These are phyloP conservation scores for Rhodotorula sp. DNA, from an alignment of 1,284 basidiomycete species.

Conservation along the genomic window DNA sequence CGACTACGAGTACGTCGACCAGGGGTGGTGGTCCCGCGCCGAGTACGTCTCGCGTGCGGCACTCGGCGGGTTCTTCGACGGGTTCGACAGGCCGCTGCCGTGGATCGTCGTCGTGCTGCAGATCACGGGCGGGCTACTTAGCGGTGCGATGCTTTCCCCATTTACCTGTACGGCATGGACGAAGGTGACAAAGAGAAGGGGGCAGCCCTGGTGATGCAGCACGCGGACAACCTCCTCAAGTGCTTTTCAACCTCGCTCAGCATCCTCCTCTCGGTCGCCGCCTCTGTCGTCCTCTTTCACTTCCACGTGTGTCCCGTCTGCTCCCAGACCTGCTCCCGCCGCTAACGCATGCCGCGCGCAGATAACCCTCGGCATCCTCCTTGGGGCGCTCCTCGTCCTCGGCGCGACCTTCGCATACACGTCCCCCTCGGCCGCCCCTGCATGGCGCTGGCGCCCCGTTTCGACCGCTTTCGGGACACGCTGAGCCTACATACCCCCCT, in stretches of 20 bases:
- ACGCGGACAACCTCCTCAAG: slow-evolving; percentile 53
- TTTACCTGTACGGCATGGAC: rapidly evolving
- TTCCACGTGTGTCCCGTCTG: slow-evolving; percentile 24
- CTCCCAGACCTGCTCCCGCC: neutral
- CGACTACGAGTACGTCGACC: slow-evolving; percentile 18
- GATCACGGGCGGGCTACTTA: slow-evolving; percentile 50
- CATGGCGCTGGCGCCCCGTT: slow-evolving; percentile 6
- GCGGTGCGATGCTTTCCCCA: slow-evolving; percentile 44
- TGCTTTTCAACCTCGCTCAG: slow-evolving; percentile 51
- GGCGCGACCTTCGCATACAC: slow-evolving; percentile 32
- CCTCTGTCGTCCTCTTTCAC: slow-evolving; percentile 29
- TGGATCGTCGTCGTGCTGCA: slow-evolving; percentile 51
- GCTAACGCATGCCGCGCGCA: neutral
- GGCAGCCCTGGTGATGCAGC: slow-evolving; percentile 45
- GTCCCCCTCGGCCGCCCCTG: neutral
- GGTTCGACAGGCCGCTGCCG: slow-evolving; percentile 48
- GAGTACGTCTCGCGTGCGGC: slow-evolving; percentile 1
- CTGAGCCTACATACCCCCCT: neutral
- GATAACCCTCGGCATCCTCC: slow-evolving; percentile 20
- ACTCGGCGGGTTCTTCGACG: slow-evolving; percentile 39
- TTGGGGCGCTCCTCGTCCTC: slow-evolving; percentile 30
- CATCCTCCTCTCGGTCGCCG: slow-evolving; percentile 51
- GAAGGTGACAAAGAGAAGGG: neutral
- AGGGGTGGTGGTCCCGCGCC: slow-evolving; percentile 6
- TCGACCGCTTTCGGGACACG: neutral